Conservation (phyloP, 805 yeast genomes). For the Lipomyces starkeyi region DNA sequence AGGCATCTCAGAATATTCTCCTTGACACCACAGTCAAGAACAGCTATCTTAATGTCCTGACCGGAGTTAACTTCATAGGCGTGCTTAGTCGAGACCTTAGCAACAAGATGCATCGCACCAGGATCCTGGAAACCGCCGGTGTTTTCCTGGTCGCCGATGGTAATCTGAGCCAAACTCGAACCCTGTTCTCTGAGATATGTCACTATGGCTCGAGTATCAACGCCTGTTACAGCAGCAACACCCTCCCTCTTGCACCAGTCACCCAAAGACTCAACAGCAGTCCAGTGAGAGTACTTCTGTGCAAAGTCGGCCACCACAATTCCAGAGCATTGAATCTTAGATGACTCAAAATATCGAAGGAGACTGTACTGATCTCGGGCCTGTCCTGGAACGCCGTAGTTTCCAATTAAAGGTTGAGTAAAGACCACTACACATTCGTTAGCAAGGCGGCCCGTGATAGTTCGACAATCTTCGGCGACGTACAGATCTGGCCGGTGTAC, state of each 20-base stretch:
- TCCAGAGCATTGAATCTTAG: conserved; percentile 91
- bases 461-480: conserved; percentile 5
- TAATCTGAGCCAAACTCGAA: conserved; percentile 86
- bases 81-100: conserved; percentile 91
- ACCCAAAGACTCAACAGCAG: conserved; percentile 93
- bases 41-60: conserved; percentile 77
- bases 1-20: conserved; percentile 94
- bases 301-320: conserved; percentile 97
- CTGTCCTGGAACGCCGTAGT: conserved; percentile 96
- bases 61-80: conserved; percentile 78
- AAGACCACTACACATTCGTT: conserved; percentile 61
- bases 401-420: conserved; percentile 96
- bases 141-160: conserved; percentile 68
- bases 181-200: conserved; percentile 94
- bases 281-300: conserved; percentile 97
- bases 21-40: conserved; percentile 97
- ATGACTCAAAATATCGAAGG: conserved; percentile 89
- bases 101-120: conserved; percentile 84
- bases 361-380: conserved; percentile 83
- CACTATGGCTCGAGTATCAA: conserved; percentile 95
- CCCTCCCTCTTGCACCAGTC: conserved; percentile 98
- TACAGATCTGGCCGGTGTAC: conserved; percentile 87
- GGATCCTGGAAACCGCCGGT: conserved; percentile 74
- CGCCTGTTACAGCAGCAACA: conserved; percentile 95
- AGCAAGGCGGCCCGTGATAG: neutral